Conservation (phyloP, 2,329 filamentous ascomycete genomes). For the Xylaria digitata region DNA sequence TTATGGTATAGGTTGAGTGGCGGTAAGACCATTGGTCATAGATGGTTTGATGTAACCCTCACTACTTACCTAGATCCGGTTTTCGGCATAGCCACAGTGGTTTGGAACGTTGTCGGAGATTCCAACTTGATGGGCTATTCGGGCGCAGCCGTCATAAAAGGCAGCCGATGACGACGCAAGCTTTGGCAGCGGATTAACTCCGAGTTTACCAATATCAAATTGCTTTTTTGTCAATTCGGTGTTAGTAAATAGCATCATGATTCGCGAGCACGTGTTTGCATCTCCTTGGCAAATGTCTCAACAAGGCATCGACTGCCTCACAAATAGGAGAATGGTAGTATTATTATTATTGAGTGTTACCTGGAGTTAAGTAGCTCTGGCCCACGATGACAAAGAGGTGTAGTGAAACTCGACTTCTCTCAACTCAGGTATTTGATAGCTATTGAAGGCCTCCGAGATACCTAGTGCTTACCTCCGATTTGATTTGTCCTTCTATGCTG, state of each 20-base stretch:
- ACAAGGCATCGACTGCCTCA: not conserved
- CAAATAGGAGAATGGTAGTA: not conserved
- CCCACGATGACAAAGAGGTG: not conserved
- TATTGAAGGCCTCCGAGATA: not conserved
- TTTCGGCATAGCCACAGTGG: constrained; percentile 19
- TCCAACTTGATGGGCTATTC: constrained; percentile 6
- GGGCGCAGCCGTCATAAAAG: not conserved
- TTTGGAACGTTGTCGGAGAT: not conserved
- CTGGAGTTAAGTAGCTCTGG: not conserved
- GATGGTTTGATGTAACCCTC: constrained; percentile 19
- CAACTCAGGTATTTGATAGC: not conserved
- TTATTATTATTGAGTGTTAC: no score
- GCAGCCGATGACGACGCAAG: constrained; percentile 3
- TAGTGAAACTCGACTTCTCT: not conserved
- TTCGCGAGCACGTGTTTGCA: not conserved
- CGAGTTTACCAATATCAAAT: not conserved
- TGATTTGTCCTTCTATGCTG: not conserved
- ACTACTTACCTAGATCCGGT: not conserved
- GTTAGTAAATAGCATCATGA: not conserved
- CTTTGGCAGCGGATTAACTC: not conserved
- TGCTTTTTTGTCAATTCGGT: no score
- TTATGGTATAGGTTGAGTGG: not conserved
- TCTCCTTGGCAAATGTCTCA: not conserved
- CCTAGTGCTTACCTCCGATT: not conserved
- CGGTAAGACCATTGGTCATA: constrained; percentile 12